Evolutionary conservation across 73 alveolate genomes (phyloP).

Genomic region (Urostyla sp.): DNA sequence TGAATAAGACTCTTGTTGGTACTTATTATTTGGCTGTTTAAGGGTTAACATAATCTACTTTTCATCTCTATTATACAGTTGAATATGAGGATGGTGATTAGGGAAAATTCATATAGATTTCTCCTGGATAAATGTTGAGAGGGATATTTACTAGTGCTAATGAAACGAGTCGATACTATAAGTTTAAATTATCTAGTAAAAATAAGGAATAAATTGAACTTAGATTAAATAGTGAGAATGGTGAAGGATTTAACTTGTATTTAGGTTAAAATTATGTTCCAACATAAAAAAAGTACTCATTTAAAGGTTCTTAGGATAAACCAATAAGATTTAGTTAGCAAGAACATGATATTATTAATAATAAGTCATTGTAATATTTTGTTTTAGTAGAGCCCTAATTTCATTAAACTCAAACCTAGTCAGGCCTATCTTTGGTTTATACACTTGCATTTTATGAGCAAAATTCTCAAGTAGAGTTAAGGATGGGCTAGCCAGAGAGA

Average conservation of each 20-base stretch:
- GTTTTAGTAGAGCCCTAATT: constrained; percentile 2
- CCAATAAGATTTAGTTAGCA: not conserved
- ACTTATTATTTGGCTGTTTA: constrained; percentile 59
- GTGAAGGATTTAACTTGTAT: not conserved
- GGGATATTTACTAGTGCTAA: constrained; percentile 7
- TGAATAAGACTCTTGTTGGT: constrained; percentile 32
- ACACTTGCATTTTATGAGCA: constrained; percentile 38
- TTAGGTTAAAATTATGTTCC: constrained; percentile 34
- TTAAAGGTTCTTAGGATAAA: not conserved
- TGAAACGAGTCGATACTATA: constrained; percentile 20
- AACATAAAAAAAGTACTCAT: not conserved
- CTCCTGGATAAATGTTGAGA: constrained; percentile 15
- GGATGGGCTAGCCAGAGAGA: not conserved
- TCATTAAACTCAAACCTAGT: constrained; percentile 3
- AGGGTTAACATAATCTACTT: constrained; percentile 55
- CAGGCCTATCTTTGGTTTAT: constrained; percentile 50
- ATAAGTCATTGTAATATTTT: not conserved
- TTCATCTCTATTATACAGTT: constrained; percentile 16
- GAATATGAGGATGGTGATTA: constrained; percentile 24
- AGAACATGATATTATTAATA: not conserved
- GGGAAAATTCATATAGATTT: not conserved
- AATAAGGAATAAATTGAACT: constrained; percentile 34
- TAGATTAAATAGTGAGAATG: constrained; percentile 37
- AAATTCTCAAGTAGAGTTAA: not conserved
- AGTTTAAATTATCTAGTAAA: not conserved